phyloP scores from a whole-genome alignment of 2,329 filamentous ascomycete species.

The Aspergillus persii region DNA sequence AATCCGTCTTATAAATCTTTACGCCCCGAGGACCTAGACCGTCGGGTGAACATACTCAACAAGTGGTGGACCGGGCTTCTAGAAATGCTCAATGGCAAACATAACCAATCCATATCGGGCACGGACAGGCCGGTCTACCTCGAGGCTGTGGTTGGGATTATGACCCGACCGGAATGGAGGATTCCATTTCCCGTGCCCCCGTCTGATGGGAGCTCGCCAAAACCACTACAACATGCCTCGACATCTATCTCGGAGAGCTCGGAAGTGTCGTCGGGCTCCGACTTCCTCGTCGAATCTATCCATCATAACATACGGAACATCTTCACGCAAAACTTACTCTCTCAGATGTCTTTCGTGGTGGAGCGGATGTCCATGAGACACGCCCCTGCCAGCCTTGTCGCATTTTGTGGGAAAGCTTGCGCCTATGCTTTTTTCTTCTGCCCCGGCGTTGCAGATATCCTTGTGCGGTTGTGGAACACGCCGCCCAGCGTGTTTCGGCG shows the following conservation, averaged over 20 bases:
- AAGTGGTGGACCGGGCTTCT: constrained; percentile 87
- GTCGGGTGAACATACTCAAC: constrained; percentile 74
- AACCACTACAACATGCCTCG: constrained; percentile 37
- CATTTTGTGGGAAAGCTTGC: constrained; percentile 85
- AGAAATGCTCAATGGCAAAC: constrained; percentile 74
- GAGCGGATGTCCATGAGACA: constrained; percentile 83
- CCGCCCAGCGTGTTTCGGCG: constrained; percentile 68
- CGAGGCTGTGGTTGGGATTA: constrained; percentile 75
- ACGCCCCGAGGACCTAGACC: constrained; percentile 77
- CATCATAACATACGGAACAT: constrained; percentile 87
- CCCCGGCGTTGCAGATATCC: constrained; percentile 77
- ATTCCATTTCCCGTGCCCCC: constrained; percentile 63
- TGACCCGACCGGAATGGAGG: constrained; percentile 88
- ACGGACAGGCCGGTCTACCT: constrained; percentile 80
- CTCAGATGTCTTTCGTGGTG: constrained; percentile 82
- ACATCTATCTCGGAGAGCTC: constrained; percentile 56
- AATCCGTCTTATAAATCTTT: constrained; percentile 66
- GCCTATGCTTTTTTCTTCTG: constrained; percentile 94
- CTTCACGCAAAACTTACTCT: constrained; percentile 76
- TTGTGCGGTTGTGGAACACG: constrained; percentile 77
- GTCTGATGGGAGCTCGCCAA: constrained; percentile 38
- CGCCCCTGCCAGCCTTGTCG: constrained; percentile 68
- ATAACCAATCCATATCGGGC: constrained; percentile 74
- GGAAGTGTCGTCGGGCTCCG: constrained; percentile 54
- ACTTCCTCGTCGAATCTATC: constrained; percentile 72